Base-by-base conservation (phyloP, 768 basidiomycete genomes). In the Boletus pseudo-olivaceus region DNA sequence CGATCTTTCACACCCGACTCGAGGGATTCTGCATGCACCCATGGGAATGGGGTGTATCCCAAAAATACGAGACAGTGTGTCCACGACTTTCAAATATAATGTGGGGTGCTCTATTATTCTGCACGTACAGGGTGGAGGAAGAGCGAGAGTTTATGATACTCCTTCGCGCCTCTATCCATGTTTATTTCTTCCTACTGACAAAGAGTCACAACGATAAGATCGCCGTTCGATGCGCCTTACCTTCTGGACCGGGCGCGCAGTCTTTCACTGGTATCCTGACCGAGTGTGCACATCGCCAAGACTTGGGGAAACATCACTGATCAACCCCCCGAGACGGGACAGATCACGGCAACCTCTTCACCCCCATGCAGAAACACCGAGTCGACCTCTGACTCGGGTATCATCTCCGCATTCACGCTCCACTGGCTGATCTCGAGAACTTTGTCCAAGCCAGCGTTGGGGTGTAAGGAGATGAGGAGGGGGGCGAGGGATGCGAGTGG, bases 341-440 rank as follows among this genome's bases (percentile, higher is more conserved):
- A 87, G 40, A 93, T 92, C 26, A 92, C 77, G 14, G 84, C 88
- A 8, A 91, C 81, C 62, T 88, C 85, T 67, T 92, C 88, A 20
- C 88, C 89, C 11, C 87, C 87, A 42, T 69, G 76, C 43, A 93
- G 67, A 12, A 72, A 53, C 19, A 81, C 71, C 1, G 57, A 59
- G 14, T 5, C 29, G 10, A 63, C 55, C n/a, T 73, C 71, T 3
- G 78, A 77, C 55, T 84, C 76, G 12, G 85, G 82, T 2, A 90
- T 78, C 87, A 91, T 91, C 71, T 89, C 88, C 49, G 78, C 85
- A 62, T 91, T 74, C 12, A 92, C 87, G 62, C 89, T 89, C 89
- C 90, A 91, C 65, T 80, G 80, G 59, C 84, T 85, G 32, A 75
- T 71, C 44, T 77, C 67, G 30, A 93, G 73, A 20, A 90, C 76